phyloP scores from a whole-genome alignment of 2,329 filamentous ascomycete genomes.

The Xylaria sp. region DNA sequence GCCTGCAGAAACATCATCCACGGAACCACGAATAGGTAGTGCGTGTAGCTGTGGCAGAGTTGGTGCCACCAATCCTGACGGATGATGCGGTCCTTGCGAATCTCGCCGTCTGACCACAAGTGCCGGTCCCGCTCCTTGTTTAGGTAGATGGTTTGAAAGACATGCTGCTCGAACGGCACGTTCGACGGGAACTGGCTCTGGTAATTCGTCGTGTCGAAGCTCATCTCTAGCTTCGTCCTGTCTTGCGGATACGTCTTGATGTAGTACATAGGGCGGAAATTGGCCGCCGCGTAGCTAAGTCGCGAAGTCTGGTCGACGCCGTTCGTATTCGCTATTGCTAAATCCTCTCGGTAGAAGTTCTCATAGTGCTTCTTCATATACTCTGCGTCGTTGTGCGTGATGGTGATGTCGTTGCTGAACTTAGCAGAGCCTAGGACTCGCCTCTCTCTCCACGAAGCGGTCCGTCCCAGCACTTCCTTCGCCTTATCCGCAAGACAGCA shows the following conservation, averaged over 20 bases:
- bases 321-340: constrained; percentile 43
- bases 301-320: constrained; percentile 48
- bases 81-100: constrained; percentile 59
- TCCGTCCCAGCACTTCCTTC: constrained; percentile 62
- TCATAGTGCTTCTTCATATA: constrained; percentile 75
- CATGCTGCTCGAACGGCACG: constrained; percentile 46
- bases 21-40: constrained; percentile 65
- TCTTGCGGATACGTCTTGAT: constrained; percentile 61
- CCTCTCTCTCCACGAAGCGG: constrained; percentile 65
- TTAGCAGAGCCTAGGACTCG: constrained; percentile 73
- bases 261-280: constrained; percentile 59
- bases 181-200: constrained; percentile 64
- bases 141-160: constrained; percentile 58
- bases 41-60: constrained; percentile 63
- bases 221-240: constrained; percentile 59
- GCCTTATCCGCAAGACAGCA: constrained; percentile 70
- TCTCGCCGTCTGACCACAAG: constrained; percentile 60
- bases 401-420: constrained; percentile 72
- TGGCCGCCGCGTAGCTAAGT: constrained; percentile 50
- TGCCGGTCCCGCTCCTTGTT: constrained; percentile 61
- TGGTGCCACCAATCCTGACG: constrained; percentile 67
- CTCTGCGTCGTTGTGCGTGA: constrained; percentile 68
- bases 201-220: constrained; percentile 60
- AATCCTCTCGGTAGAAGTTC: constrained; percentile 57
- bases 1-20: constrained; percentile 72